phyloP scores from a whole-genome alignment of 768 basidiomycete species.

The Nidularia pulvinata region DNA sequence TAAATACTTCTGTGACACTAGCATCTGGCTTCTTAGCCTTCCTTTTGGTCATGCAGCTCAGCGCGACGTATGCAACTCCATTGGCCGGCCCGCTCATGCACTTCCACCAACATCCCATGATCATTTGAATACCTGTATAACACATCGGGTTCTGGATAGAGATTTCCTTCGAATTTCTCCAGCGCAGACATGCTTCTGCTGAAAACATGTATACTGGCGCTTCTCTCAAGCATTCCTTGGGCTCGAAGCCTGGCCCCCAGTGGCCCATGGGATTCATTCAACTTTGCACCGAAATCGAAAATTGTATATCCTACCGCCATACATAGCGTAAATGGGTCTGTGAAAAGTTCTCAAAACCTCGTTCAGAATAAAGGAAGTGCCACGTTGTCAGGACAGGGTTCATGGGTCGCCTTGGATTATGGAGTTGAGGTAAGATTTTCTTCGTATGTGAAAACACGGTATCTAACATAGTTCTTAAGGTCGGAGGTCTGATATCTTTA shows the following conservation, averaged over 20 bases:
- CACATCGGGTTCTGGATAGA: no score
- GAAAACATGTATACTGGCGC: no score
- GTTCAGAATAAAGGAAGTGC: conserved; percentile 30
- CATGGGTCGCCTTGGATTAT: conserved; percentile 55
- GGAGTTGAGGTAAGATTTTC: conserved; percentile 42
- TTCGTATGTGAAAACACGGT: background rate
- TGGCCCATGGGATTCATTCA: conserved; percentile 55
- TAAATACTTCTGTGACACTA: no score
- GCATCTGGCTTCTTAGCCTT: no score
- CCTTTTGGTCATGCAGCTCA: no score
- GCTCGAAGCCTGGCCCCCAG: conserved; percentile 27
- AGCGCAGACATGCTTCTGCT: no score
- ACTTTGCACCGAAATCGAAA: conserved; percentile 44
- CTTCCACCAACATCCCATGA: no score
- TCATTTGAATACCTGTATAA: no score
- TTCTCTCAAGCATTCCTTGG: background rate
- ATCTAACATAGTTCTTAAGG: conserved; percentile 22
- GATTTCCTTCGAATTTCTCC: no score
- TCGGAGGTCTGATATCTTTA: conserved; percentile 52
- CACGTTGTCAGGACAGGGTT: conserved; percentile 34
- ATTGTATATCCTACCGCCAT: conserved; percentile 43
- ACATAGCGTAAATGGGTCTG: conserved; percentile 30
- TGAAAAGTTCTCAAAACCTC: conserved; percentile 27
- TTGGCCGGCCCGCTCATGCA: no score
- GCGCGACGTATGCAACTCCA: no score